Evolutionary conservation across 176 grass and related monocot genomes (phyloP).

Genomic region (Eleusine indica): DNA sequence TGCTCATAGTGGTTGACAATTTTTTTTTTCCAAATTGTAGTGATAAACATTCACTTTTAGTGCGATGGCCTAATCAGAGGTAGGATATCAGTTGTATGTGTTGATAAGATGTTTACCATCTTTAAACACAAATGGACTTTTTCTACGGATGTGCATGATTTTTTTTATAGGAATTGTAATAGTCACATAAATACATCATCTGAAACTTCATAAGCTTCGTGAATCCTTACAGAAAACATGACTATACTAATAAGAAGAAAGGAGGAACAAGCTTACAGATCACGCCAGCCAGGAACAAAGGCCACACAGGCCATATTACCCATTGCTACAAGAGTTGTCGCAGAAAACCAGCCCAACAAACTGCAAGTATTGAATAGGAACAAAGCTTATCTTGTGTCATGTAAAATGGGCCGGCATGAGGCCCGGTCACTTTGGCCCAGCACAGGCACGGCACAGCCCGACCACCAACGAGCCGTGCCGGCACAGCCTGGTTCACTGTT

Average conservation of each 20-base stretch:
- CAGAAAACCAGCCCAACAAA: background rate
- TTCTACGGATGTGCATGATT: background rate
- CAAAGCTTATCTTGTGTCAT: too few species aligned
- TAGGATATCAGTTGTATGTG: background rate
- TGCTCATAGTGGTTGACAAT: background rate
- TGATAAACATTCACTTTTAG: background rate
- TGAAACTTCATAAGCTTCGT: background rate
- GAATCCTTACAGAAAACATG: background rate
- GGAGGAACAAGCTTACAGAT: background rate
- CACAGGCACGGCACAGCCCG: too few species aligned
- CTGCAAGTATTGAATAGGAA: too few species aligned
- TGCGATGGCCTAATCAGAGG: constrained; percentile 18
- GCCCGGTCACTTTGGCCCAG: too few species aligned
- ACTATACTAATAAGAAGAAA: background rate
- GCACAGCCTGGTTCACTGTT: too few species aligned
- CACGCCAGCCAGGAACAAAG: background rate
- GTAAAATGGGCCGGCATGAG: too few species aligned
- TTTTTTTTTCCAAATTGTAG: background rate
- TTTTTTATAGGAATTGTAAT: background rate
- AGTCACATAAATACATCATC: background rate
- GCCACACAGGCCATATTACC: background rate
- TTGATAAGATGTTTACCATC: background rate
- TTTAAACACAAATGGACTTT: background rate
- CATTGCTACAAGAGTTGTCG: background rate
- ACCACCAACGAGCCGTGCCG: too few species aligned